Percentiles rank a stretch among this genome's conserved stretches.
Conservation (phyloP, 495 filamentous ascomycete species). For the Trichoderma gamsii region DNA sequence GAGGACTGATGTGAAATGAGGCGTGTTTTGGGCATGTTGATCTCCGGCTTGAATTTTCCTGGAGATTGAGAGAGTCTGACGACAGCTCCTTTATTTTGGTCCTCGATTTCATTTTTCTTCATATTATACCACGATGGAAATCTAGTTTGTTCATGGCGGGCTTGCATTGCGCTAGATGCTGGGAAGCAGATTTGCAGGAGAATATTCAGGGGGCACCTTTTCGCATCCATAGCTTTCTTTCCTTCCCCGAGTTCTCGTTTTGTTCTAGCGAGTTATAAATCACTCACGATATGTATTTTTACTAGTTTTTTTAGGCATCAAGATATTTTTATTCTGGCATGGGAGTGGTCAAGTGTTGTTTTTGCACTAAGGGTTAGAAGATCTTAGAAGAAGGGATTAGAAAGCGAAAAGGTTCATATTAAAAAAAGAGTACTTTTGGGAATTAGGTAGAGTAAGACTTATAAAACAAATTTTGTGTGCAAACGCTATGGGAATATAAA, state of each 20-base stretch:
- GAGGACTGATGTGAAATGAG: background rate
- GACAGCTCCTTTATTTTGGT: background rate
- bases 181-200: background rate
- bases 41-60: background rate
- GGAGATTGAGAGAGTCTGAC: background rate
- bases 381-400: background rate
- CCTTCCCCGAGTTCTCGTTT: background rate
- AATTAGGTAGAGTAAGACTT: background rate
- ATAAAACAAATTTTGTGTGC: background rate
- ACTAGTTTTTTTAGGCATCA: background rate
- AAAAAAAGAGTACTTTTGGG: background rate
- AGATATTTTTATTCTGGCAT: background rate
- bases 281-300: conserved; percentile 10
- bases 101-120: background rate
- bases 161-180: conserved; percentile 3
- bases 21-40: conserved; percentile 1
- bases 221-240: background rate
- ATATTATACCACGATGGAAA: conserved; percentile 10
- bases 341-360: background rate
- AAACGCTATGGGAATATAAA: background rate
- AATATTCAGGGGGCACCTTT: background rate
- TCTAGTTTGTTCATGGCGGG: background rate
- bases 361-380: background rate
- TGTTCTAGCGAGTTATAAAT: background rate
- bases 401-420: background rate